Base-by-base conservation (phyloP, 2,329 filamentous ascomycete species). In the Myotisia sp. region DNA sequence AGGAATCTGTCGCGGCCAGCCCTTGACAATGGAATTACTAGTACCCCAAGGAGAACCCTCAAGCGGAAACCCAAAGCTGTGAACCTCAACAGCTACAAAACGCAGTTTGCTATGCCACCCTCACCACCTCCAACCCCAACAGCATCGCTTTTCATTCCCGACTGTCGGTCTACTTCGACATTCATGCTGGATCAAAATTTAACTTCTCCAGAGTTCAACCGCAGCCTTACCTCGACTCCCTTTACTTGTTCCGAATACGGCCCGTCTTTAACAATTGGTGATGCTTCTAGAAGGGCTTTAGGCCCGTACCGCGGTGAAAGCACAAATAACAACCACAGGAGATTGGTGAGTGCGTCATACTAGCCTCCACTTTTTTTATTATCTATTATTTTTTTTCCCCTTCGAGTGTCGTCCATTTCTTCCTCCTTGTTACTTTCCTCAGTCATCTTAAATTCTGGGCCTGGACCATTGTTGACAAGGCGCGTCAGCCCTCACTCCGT, bases 61-160 rank as follows among this genome's bases (percentile, higher is more conserved):
- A 43, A 40, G 23, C 26, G 43, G 23, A 45, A 45, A 26, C 38
- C 43, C 12, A 43, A 40, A 26, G 34, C 43, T 17, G 24, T 38
- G 18, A 45, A 45, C 22, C 36, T 45, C 23, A 41, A 40, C 13
- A 29, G 22, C 31, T 18, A 20, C 28, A 38, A 33, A 22, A 22
- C 30, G 19, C 29, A 29, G n/a, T n/a, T n/a, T 29, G 17, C 12
- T 21, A 27, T 26, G 33, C 41, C 41, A 14, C 43, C 32, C 20
- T 43, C 39, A 19, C 43, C 41, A 9, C 41, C 43, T 26, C 29
- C 26, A 16, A 43, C 35, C 12, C 41, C 42, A 6, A 18, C 37
- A 20, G 29, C 20, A 12, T 20, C 20, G 24, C 10, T 12, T 27
- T 26, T 23, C 8, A n/a, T n/a, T n/a, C n/a, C n/a, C n/a, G n/a